Conservation (phyloP, 176 grass and related monocot species). For the Oryza coarctata region DNA sequence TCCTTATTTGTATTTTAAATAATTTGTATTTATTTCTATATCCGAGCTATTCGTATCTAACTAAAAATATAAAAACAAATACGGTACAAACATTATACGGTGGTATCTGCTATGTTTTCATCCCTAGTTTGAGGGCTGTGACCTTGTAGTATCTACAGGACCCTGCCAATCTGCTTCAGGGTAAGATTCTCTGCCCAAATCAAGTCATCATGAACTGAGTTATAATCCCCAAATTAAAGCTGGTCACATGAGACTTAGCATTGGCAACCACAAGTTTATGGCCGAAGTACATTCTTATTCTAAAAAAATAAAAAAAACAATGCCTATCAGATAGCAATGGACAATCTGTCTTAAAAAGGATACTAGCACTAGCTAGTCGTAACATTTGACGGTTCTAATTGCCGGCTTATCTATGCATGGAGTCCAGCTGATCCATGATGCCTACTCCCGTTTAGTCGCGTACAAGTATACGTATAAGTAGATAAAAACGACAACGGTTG, state of each 20-base stretch:
- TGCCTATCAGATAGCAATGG: not conserved
- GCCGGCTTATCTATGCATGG: not conserved
- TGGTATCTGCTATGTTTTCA: no score
- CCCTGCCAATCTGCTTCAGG: not conserved
- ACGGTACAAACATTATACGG: no score
- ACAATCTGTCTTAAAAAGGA: not conserved
- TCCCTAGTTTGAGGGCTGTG: no score
- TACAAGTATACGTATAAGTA: not conserved
- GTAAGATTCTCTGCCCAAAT: not conserved
- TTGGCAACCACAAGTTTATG: not conserved
- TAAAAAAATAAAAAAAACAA: not conserved
- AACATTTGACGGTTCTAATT: not conserved
- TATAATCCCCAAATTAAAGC: not conserved
- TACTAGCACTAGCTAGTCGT: not conserved
- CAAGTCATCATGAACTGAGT: not conserved
- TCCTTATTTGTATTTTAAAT: no score
- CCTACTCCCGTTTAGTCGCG: not conserved
- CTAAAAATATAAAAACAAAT: no score
- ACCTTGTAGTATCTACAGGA: not conserved
- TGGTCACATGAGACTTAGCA: not conserved
- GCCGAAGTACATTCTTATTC: not conserved
- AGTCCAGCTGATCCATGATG: not conserved
- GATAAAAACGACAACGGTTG: constrained; percentile 21
- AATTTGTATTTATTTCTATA: no score
- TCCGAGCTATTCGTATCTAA: no score